phyloP scores from a whole-genome alignment of 106 monocot species.

The Apostasia ramifera region DNA sequence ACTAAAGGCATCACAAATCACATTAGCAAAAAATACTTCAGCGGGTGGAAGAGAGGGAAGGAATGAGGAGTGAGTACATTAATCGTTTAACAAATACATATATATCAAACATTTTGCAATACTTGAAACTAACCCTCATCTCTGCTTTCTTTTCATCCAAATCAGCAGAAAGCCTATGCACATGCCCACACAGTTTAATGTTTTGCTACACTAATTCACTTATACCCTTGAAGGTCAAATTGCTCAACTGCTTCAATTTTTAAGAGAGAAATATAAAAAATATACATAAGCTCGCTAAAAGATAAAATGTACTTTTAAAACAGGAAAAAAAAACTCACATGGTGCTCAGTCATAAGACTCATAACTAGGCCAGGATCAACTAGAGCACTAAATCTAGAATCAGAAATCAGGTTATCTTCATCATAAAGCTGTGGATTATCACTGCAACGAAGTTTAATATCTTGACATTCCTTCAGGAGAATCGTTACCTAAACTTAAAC shows the following conservation, averaged over 20 bases:
- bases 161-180: constrained; percentile 47
- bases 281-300: background rate
- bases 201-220: constrained; percentile 83
- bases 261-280: background rate
- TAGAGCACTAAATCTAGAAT: constrained; percentile 12
- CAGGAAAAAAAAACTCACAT: constrained; percentile 33
- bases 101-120: no score
- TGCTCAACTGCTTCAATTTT: constrained; percentile 45
- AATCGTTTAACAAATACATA: no score
- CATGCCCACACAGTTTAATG: constrained; percentile 59
- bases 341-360: constrained; percentile 26
- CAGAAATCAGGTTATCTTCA: constrained; percentile 15
- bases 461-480: constrained; percentile 94
- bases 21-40: no score
- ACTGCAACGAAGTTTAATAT: constrained; percentile 89
- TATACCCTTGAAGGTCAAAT: constrained; percentile 78
- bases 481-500: constrained; percentile 61
- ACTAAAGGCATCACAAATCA: no score
- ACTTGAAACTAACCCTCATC: constrained; percentile 38
- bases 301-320: background rate
- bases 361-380: constrained; percentile 16
- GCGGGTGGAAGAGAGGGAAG: no score
- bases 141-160: constrained; percentile 51
- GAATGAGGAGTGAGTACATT: no score
- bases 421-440: constrained; percentile 6